These are phyloP conservation scores for Suillus occidentalis DNA, from an alignment of 768 basidiomycete species.

Conservation along the genomic window DNA sequence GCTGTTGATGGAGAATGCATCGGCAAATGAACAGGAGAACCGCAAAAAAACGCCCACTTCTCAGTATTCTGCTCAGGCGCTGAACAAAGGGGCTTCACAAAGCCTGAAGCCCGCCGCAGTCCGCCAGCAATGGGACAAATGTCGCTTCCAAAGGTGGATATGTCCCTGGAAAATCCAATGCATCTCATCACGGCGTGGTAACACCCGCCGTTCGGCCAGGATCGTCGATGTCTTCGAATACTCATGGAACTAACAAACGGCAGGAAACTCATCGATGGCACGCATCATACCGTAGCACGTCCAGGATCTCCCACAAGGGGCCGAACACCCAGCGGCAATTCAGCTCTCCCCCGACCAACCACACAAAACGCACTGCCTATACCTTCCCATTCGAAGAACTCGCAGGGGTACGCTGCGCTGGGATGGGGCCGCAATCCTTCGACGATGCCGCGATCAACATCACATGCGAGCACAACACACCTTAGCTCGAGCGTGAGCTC, in stretches of 20 bases:
- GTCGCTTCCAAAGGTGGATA: constrained; percentile 19
- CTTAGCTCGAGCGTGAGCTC: constrained; percentile 9
- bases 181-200: constrained; percentile 36
- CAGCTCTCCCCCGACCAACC: constrained; percentile 17
- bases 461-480: constrained; percentile 21
- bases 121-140: constrained; percentile 9
- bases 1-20: constrained; percentile 69
- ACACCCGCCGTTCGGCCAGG: constrained; percentile 64
- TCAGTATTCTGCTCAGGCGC: constrained; percentile 32
- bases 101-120: constrained; percentile 23
- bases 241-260: constrained; percentile 56
- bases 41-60: constrained; percentile 48
- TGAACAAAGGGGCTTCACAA: constrained; percentile 27
- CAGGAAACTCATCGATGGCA: constrained; percentile 51
- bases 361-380: constrained; percentile 3
- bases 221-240: constrained; percentile 42
- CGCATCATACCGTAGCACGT: constrained; percentile 18
- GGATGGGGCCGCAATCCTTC: constrained; percentile 38
- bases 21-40: constrained; percentile 81
- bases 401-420: constrained; percentile 26
- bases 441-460: constrained; percentile 29
- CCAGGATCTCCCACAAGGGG: constrained; percentile 28
- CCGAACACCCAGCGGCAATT: constrained; percentile 26
- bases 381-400: constrained; percentile 27
- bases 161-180: constrained; percentile 31